Base-by-base conservation (phyloP, 2,329 filamentous ascomycete species). In the Myotisia sp. region DNA sequence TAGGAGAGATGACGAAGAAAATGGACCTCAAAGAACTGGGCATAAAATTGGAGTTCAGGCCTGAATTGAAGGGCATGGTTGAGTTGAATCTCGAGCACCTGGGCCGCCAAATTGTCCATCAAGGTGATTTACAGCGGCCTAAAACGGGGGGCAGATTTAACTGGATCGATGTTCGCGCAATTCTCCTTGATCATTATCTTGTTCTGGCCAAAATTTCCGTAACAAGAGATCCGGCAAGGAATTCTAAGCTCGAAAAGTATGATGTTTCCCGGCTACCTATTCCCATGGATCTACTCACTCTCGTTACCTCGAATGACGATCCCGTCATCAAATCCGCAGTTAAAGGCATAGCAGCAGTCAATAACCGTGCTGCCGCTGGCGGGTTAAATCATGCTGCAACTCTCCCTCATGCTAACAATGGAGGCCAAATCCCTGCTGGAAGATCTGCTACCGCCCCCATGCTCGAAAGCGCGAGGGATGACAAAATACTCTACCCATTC, bases 111-210 rank as follows among this genome's bases (percentile, higher is more conserved):
- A 70, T 98, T 37, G 79, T 98, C 41, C 79, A 79, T 55, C 75
- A 86, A 47, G 90, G 90, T 37, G 86, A 95, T 47, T 62, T 98
- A 37, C 84, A 92, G 53, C 71, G 90, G 42, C 79, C 85, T 63
- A 92, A 82, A 53, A 82, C 78, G 27, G 92, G 79, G 55, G n/a
- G n/a, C n/a, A 76, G 85, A 37, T 90, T 95, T 52, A 79, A 78
- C 42, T 93, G 87, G 79, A 76, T 95, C 5, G 90, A 98, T 49
- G 92, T 83, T 0, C 85, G 94, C 53, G 85, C 83, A 2, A 70
- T 98, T 29, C 68, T 98, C 0, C 95, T 98, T 51, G 92, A 98
- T 49, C 86, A 98, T 58, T 98, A 94, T 55, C 69, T 98, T 23
- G 86, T 98, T 21, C 63, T 98, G 28, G 81, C 90, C 24, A 98